These are phyloP conservation scores for Paxillus involutus DNA, from an alignment of 768 basidiomycete species.

Conservation along the genomic window DNA sequence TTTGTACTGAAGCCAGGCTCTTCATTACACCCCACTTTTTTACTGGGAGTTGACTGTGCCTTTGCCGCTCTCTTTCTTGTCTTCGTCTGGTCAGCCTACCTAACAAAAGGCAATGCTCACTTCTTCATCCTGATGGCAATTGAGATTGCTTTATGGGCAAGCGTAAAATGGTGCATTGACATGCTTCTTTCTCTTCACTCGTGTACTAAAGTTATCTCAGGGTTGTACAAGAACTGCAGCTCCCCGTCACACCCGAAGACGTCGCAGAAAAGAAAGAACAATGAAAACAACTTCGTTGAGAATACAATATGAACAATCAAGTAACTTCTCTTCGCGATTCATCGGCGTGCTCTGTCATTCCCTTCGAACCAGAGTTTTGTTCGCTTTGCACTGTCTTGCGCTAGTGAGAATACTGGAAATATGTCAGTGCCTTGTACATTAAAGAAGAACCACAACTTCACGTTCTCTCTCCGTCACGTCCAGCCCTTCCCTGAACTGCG, in stretches of 20 bases:
- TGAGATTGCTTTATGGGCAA: slow-evolving; percentile 70
- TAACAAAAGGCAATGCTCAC: slow-evolving; percentile 67
- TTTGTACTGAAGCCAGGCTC: slow-evolving; percentile 73
- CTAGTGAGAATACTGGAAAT: slow-evolving; percentile 73
- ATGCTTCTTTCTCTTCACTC: background rate
- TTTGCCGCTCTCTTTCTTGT: slow-evolving; percentile 60
- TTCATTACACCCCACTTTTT: slow-evolving; percentile 69
- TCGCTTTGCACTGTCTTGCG: slow-evolving; percentile 76
- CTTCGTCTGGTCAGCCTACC: slow-evolving; percentile 54
- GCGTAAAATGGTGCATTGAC: slow-evolving; percentile 69
- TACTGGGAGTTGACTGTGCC: slow-evolving; percentile 60
- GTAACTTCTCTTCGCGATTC: slow-evolving; percentile 11
- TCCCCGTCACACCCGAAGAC: slow-evolving; percentile 22
- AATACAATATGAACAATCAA: background rate
- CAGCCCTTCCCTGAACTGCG: slow-evolving; percentile 84
- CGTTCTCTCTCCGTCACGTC: slow-evolving; percentile 91
- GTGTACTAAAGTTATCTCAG: slow-evolving; percentile 35
- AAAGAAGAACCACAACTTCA: slow-evolving; percentile 41
- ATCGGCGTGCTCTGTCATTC: slow-evolving; percentile 54
- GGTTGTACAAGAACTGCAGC: slow-evolving; percentile 64
- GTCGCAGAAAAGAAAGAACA: slow-evolving; percentile 23
- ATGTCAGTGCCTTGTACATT: slow-evolving; percentile 5
- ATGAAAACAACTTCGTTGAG: slow-evolving; percentile 6
- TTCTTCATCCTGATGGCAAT: slow-evolving; percentile 65
- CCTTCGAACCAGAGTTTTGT: slow-evolving; percentile 88